Conservation (phyloP, 2,329 filamentous ascomycete species). For the Colletotrichum sp. region DNA sequence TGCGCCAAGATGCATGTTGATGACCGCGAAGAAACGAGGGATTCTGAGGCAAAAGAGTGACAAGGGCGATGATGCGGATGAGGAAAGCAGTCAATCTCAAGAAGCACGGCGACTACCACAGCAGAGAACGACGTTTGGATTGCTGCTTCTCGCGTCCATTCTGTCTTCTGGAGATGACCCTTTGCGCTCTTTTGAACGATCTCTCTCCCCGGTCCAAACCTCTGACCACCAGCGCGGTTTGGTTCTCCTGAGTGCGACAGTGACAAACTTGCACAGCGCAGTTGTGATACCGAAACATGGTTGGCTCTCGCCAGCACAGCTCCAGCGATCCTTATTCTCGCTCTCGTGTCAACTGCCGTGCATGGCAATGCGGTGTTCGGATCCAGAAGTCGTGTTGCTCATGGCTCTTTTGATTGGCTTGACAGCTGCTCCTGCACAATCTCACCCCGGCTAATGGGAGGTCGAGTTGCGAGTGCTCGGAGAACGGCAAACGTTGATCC, state of each 20-base stretch:
- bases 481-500: not conserved
- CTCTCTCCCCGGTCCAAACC: no score
- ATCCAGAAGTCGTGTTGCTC: not conserved
- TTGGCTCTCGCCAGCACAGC: not conserved
- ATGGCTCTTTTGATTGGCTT: slow-evolving; percentile 1
- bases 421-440: not conserved
- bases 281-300: not conserved
- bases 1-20: slow-evolving; percentile 6
- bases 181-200: not conserved
- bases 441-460: not conserved
- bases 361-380: not conserved
- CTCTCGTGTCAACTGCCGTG: not conserved
- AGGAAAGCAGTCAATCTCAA: not conserved
- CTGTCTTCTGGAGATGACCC: not conserved
- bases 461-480: not conserved
- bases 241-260: not conserved
- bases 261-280: not conserved
- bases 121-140: not conserved
- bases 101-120: not conserved
- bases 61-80: not conserved
- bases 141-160: not conserved
- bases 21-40: not conserved
- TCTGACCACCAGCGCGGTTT: not conserved
- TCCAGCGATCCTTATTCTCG: not conserved
- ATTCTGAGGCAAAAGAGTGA: not conserved